Evolutionary conservation across 352 stramenopile genomes (phyloP).

Genomic region (Phytophthora litchii): DNA sequence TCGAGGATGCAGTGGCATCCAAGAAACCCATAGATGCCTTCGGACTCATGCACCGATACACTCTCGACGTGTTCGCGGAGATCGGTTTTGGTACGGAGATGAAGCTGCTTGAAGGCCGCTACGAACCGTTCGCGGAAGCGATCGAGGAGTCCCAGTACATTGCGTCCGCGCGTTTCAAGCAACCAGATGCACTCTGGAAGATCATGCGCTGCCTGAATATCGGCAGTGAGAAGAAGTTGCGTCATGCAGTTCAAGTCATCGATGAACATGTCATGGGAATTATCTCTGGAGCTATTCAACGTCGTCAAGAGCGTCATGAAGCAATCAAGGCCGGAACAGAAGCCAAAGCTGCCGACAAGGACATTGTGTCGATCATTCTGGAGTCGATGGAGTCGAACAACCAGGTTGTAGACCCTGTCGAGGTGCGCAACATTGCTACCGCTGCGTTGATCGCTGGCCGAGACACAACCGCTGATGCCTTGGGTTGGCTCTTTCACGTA

Average conservation of each 20-base stretch:
- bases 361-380: slow-evolving; percentile 45
- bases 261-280: slow-evolving; percentile 38
- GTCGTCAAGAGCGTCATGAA: slow-evolving; percentile 22
- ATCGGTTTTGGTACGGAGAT: slow-evolving; percentile 46
- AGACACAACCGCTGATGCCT: slow-evolving; percentile 69
- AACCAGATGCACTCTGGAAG: slow-evolving; percentile 56
- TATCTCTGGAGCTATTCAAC: slow-evolving; percentile 34
- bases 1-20: slow-evolving; percentile 26
- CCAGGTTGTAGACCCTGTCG: slow-evolving; percentile 37
- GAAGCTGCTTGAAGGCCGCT: slow-evolving; percentile 35
- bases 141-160: slow-evolving; percentile 44
- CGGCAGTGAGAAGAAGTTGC: slow-evolving; percentile 33
- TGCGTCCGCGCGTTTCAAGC: slow-evolving; percentile 44
- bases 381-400: slow-evolving; percentile 27
- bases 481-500: slow-evolving; percentile 75
- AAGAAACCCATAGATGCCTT: slow-evolving; percentile 35
- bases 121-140: slow-evolving; percentile 37
- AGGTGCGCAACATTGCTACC: slow-evolving; percentile 71
- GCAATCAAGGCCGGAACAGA: slow-evolving; percentile 6
- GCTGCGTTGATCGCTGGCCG: slow-evolving; percentile 67
- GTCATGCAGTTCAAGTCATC: slow-evolving; percentile 32
- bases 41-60: slow-evolving; percentile 41
- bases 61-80: slow-evolving; percentile 49
- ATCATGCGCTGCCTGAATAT: slow-evolving; percentile 37
- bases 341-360: slow-evolving; percentile 9